Evolutionary conservation across 495 filamentous ascomycete genomes (phyloP), one percentile per base, ranked within the genome.

Genomic region (Podospora pseudocomata): DNA sequence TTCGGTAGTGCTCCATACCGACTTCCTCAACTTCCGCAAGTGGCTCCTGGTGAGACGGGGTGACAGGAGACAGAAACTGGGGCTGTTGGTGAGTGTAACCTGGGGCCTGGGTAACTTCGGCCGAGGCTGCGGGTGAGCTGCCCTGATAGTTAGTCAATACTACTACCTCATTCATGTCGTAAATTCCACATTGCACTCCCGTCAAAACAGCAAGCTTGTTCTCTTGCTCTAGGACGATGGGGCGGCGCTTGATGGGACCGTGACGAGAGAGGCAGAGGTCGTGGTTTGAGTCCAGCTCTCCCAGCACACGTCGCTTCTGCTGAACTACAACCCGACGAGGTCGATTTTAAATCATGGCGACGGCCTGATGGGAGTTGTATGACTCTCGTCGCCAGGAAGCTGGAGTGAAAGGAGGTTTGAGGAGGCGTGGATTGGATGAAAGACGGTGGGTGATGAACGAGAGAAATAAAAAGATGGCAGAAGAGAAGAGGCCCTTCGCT

Each of bases 201-300:
- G 65, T 60, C 0, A 72, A 2, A 1, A 74, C 61, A 0, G 72
- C 69, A 5, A 26, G 53, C 39, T 69, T 44, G 65, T 76, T 78
- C 44, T 78, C 75, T 60, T 73, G 49, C 2, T 73, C 71, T 16
- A 66, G 72, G 11, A 67, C 69, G 13, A 76, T 76, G 39, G 75
- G 73, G 0, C 57, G 64, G 15, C 72, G 71, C 64, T 67, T 70
- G 65, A 20, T 59, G 0, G 60, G 11, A 11, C 39, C 9, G n/a
- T 61, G 28, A n/a, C 67, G 70, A 2, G 62, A 62, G 3, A 63
- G 32, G 44, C 75, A 73, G 53, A 75, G 70, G 44, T 76, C 67
- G 7, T 53, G 18, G 20, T 67, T 65, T 44, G 34, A 68, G 23
- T 71, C 65, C 18, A 76, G n/a, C 65, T 73, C 68, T 1, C 70